Evolutionary conservation across 2,329 filamentous ascomycete genomes (phyloP), one percentile per base, ranked within the genome.

Genomic region (Tolypocladium sp.): DNA sequence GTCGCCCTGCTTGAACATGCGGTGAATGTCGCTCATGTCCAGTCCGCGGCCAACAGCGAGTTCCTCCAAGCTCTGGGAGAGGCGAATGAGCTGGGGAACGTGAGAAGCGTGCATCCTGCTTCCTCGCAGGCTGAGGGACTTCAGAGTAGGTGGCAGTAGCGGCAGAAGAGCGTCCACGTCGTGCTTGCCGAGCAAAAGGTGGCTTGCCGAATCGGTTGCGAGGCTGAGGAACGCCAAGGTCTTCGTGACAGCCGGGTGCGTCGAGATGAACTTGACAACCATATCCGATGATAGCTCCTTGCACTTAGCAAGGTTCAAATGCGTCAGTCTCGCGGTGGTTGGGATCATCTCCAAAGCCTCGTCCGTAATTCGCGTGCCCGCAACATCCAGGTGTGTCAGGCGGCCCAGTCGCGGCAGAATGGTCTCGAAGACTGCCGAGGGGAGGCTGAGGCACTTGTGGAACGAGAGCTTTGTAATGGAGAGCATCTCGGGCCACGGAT

Each of bases 291-390:
- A 83, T 57, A 94, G 78, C 57, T 84, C 80, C 57, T 83, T 85
- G 77, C 90, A 93, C 72, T 89, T 90, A 63, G 88, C 85, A 54
- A 94, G 75, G 67, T 91, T 92, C 58, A 94, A 76, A 69, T 94
- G 90, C 1, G 88, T 92, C 63, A 93, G 81, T 62, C 77, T 79
- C 13, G 90, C 90, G 5, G 86, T 86, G n/a, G 78, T 69, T 1
- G 90, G 89, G 62, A 93, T 89, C 25, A 84, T 84, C 65, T 82
- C 76, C 20, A 94, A 78, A 5, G 90, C 89, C 30, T 79, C 76
- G 70, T 91, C 84, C 40, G 86, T 92, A 66, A 94, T 84, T 64
- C 87, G 83, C 1, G 90, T 92, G 64, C 89, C 88, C 12, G 88
- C 84, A n/a, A 92, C 79, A 68, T 94, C 90, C 42, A 94, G 82